These are phyloP conservation scores for Kwoniella sp. DNA, from an alignment of 768 basidiomycete genomes.

Conservation along the genomic window DNA sequence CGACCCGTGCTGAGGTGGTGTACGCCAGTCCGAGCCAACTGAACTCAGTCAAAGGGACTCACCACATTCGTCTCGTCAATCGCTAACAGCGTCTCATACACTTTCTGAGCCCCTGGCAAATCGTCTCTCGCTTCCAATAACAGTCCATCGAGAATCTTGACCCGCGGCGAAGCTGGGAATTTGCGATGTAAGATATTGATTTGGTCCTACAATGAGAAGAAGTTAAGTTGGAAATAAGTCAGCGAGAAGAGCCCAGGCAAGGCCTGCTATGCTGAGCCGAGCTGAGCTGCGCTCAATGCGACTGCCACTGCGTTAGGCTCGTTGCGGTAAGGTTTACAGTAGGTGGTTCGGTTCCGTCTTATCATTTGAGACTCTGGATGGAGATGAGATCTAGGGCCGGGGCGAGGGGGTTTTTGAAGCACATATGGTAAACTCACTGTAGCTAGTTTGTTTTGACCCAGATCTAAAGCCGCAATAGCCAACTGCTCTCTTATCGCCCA, in stretches of 20 bases:
- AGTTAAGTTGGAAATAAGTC: constrained; percentile 1
- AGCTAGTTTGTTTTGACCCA: constrained; percentile 39
- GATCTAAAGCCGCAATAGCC: constrained; percentile 53
- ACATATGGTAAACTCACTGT: constrained; percentile 43
- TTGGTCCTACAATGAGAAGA: constrained; percentile 43
- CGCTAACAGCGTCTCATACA: constrained; percentile 47
- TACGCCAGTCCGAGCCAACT: background rate
- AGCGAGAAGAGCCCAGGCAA: background rate
- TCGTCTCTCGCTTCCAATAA: constrained; percentile 47
- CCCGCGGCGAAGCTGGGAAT: constrained; percentile 52
- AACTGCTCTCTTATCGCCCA: constrained; percentile 55
- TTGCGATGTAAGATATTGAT: constrained; percentile 35
- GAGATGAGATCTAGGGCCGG: too few relatives aligned
- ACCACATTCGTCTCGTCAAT: constrained; percentile 53
- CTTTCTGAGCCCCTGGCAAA: constrained; percentile 31
- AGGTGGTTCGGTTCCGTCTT: too few relatives aligned
- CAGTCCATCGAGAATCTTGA: constrained; percentile 49
- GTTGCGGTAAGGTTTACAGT: too few relatives aligned
- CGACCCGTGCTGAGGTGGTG: too few relatives aligned
- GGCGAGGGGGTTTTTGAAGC: background rate
- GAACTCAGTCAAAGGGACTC: too few relatives aligned
- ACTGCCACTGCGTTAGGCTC: too few relatives aligned
- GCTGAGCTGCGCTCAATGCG: too few relatives aligned
- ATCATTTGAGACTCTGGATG: too few relatives aligned
- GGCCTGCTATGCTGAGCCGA: too few relatives aligned